A percentile compares a stretch with the other conserved stretches of the same genome.
Conservation (phyloP, 257 asterid genomes). For the Paulownia fortunei region DNA sequence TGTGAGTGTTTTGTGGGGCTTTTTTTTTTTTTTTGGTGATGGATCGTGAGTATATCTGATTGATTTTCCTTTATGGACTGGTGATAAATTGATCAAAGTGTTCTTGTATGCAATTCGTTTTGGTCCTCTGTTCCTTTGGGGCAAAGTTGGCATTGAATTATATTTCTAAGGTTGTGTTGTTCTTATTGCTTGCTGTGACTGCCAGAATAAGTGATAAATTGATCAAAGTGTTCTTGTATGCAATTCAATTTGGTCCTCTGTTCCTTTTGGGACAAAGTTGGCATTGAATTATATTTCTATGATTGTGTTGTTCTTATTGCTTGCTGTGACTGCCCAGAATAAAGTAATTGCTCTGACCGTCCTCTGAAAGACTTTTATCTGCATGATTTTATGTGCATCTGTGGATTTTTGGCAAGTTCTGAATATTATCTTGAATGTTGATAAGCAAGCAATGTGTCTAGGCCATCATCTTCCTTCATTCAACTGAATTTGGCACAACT, state of each 20-base stretch:
- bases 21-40: conserved; percentile 3
- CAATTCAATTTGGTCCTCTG: conserved; percentile 13
- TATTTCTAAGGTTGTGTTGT: conserved; percentile 2
- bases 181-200: neutral
- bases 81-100: conserved; percentile 10
- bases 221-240: conserved; percentile 12
- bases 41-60: neutral
- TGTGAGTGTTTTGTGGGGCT: conserved; percentile 10
- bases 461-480: conserved; percentile 10
- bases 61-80: conserved; percentile 6
- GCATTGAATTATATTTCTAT: conserved; percentile 15
- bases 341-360: neutral
- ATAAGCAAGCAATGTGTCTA: neutral
- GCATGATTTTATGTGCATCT: neutral
- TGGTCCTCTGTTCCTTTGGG: conserved; percentile 12
- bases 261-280: conserved; percentile 11
- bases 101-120: conserved; percentile 14
- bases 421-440: neutral
- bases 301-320: neutral
- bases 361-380: neutral
- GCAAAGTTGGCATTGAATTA: conserved; percentile 18
- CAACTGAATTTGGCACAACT: conserved; percentile 1
- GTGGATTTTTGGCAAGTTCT: neutral
- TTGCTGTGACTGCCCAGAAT: neutral
- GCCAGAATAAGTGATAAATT: conserved; percentile 15